Evolutionary conservation across 805 yeast species (phyloP).

Genomic region (Kuraishia borneana): DNA sequence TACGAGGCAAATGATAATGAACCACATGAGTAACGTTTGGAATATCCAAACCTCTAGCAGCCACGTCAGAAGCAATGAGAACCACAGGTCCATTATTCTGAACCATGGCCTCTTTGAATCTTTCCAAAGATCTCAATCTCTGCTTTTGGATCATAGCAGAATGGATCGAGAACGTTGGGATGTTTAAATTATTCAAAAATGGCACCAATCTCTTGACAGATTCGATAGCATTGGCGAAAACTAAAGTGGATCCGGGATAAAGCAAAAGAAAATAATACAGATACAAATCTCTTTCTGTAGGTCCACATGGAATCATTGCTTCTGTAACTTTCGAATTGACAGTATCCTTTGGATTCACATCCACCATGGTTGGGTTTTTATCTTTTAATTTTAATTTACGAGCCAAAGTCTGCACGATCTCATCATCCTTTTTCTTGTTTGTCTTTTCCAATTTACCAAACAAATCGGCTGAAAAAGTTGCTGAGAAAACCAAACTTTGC

Average conservation of each 20-base stretch:
- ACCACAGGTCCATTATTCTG: slow-evolving; percentile 43
- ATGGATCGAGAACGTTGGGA: slow-evolving; percentile 70
- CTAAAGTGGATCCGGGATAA: slow-evolving; percentile 83
- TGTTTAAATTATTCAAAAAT: slow-evolving; percentile 53
- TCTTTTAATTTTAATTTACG: slow-evolving; percentile 63
- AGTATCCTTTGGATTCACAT: slow-evolving; percentile 76
- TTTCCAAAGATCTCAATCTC: slow-evolving; percentile 75
- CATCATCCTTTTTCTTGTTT: slow-evolving; percentile 18
- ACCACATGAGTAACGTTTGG: slow-evolving; percentile 86
- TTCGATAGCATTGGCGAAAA: slow-evolving; percentile 92
- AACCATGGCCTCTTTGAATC: slow-evolving; percentile 48
- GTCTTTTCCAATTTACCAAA: slow-evolving; percentile 56
- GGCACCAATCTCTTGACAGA: slow-evolving; percentile 82
- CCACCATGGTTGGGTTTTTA: slow-evolving; percentile 58
- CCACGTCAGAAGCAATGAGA: slow-evolving; percentile 90
- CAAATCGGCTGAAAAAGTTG: slow-evolving; percentile 79
- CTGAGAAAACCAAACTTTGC: slow-evolving; percentile 92
- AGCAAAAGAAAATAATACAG: slow-evolving; percentile 76
- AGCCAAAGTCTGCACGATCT: slow-evolving; percentile 52
- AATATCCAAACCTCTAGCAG: slow-evolving; percentile 95
- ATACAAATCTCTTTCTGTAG: slow-evolving; percentile 81
- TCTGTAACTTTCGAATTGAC: slow-evolving; percentile 71
- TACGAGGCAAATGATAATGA: slow-evolving; percentile 89
- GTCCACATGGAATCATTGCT: slow-evolving; percentile 84
- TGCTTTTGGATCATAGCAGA: slow-evolving; percentile 94